Base-by-base conservation (phyloP, 1,284 basidiomycete species). In the Pholiota adiposa region DNA sequence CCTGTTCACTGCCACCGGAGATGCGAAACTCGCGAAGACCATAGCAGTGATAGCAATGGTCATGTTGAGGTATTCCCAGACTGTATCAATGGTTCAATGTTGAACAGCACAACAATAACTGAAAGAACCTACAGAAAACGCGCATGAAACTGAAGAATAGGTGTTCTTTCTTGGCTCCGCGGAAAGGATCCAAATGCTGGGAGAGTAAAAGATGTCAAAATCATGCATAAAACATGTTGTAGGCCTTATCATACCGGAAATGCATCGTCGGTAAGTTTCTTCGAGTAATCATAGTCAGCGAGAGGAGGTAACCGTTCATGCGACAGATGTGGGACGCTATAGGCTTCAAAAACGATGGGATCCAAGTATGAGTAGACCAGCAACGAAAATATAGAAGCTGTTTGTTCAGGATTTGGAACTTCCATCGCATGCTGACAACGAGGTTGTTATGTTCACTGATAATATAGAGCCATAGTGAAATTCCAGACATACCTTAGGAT, bases 351-450 rank as follows among this genome's bases (percentile, higher is more conserved):
- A 36, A 89, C 74, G 48, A 86, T 69, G 0, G 75, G 74, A 58
- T 87, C 79, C 69, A 90, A 72, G 74, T 84, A 90, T n/a, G 76
- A 75, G 71, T 82, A 91, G 41, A 83, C 75, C 16, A 81, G 41
- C 60, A 86, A 74, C 3, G 82, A 86, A 8, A 87, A 63, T 38
- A 83, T 73, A 0, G 87, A 84, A 0, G 87, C 82, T 0, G 84
- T 88, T 70, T 90, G 88, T 65, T 90, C 87, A 3, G 85, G 84
- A 69, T 84, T 86, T 9, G 80, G 78, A 14, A 72, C 67, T 4
- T 74, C 67, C 62, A 72, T 69, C 2, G 79, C 79, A 54, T 80
- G 71, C 80, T 82, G 55, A 51, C 60, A 31, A 43, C n/a, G 34
- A 48, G 6, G 38, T n/a, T 58, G 31, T 58, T 43, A 58, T 55